Evolutionary conservation across 306 rosid genomes (phyloP).

Genomic region (Vigna mungo): DNA sequence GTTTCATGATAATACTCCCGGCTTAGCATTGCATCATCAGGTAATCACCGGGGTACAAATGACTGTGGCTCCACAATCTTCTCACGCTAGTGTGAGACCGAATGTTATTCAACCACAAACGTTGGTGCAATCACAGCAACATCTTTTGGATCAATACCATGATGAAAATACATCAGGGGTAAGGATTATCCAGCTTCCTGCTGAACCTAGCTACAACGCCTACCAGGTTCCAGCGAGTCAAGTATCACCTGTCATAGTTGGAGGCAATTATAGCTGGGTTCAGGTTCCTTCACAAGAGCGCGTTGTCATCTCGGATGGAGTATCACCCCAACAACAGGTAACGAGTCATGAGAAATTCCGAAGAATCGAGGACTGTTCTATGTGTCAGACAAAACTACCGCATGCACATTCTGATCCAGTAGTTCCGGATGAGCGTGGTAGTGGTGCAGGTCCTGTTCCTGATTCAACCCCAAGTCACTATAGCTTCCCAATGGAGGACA

Average conservation of each 20-base stretch:
- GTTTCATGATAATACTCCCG: constrained; percentile 52
- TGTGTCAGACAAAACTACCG: constrained; percentile 83
- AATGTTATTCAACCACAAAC: constrained; percentile 61
- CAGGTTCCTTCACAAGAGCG: constrained; percentile 67
- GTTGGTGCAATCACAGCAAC: constrained; percentile 62
- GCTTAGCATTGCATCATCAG: constrained; percentile 60
- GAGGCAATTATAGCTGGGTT: constrained; percentile 73
- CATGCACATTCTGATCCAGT: constrained; percentile 85
- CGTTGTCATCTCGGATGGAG: constrained; percentile 60
- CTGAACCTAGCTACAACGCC: constrained; percentile 66
- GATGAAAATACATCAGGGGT: constrained; percentile 65
- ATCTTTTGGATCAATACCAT: constrained; percentile 60
- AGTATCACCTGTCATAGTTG: constrained; percentile 55
- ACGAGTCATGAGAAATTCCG: constrained; percentile 54
- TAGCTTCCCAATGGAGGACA: constrained; percentile 65
- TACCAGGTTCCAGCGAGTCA: constrained; percentile 67
- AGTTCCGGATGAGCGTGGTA: constrained; percentile 59
- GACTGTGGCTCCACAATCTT: constrained; percentile 61
- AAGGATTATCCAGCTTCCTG: constrained; percentile 69
- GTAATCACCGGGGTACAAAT: constrained; percentile 61
- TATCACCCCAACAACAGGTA: constrained; percentile 63
- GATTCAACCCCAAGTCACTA: constrained; percentile 57
- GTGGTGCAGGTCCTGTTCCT: constrained; percentile 50
- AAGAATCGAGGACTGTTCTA: constrained; percentile 64
- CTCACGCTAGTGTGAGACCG: constrained; percentile 59